Conservation (phyloP, 139 green algal species). For the Chlamydomonas applanata region DNA sequence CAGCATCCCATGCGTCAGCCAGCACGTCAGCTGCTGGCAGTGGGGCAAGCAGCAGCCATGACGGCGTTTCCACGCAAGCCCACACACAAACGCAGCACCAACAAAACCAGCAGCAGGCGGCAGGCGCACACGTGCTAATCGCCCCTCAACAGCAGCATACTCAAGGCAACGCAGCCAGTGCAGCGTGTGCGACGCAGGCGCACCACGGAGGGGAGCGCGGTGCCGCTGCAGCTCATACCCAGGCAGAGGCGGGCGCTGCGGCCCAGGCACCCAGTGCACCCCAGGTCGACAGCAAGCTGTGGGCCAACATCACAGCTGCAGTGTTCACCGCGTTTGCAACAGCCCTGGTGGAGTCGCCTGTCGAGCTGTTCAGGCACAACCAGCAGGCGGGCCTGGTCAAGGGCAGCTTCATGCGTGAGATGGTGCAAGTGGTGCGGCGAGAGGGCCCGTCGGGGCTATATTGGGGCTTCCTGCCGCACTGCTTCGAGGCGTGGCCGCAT, state of each 20-base stretch:
- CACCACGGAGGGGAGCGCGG: background rate
- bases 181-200: too few species aligned
- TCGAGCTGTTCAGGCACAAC: slow-evolving; percentile 66
- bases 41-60: background rate
- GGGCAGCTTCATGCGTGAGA: slow-evolving; percentile 51
- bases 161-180: too few species aligned
- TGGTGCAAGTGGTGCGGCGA: slow-evolving; percentile 35
- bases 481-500: slow-evolving; percentile 65
- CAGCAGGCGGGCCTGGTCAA: slow-evolving; percentile 44
- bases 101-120: background rate
- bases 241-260: too few species aligned
- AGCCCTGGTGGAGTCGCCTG: slow-evolving; percentile 57
- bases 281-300: background rate
- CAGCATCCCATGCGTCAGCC: background rate
- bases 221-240: too few species aligned
- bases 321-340: slow-evolving; percentile 38
- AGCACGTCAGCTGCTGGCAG: background rate
- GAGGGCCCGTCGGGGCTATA: slow-evolving; percentile 45
- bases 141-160: too few species aligned
- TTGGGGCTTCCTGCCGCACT: slow-evolving; percentile 60
- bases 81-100: slow-evolving; percentile 4
- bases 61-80: background rate
- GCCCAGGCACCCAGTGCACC: background rate
- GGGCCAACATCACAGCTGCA: slow-evolving; percentile 39
- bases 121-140: background rate